Conservation (phyloP, 345 rosid genomes). For the Hibiscus syriacus region DNA sequence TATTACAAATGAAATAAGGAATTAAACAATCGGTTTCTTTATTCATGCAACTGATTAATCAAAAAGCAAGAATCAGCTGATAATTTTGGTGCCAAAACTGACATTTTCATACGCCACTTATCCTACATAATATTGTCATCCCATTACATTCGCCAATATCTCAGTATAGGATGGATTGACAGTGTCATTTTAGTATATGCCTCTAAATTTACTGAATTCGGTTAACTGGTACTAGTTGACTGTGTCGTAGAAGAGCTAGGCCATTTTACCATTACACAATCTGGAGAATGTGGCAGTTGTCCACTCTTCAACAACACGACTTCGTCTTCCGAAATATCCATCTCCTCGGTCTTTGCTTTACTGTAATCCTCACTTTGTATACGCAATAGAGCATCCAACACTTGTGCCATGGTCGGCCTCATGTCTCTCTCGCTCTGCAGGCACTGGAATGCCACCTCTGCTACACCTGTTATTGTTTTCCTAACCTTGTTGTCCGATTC, state of each 20-base stretch:
- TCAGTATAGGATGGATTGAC: neutral
- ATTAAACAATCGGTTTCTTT: neutral
- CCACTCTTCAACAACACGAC: slow-evolving; percentile 36
- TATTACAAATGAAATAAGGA: neutral
- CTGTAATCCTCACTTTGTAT: slow-evolving; percentile 28
- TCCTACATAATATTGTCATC: neutral
- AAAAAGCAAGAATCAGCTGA: slow-evolving; percentile 1
- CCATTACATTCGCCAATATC: neutral
- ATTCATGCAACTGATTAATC: neutral
- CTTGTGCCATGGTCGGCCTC: slow-evolving; percentile 68
- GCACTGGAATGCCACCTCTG: slow-evolving; percentile 81
- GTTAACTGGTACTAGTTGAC: slow-evolving; percentile 15
- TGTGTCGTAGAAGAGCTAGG: slow-evolving; percentile 31
- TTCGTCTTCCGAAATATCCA: slow-evolving; percentile 27
- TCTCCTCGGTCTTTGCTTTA: slow-evolving; percentile 14
- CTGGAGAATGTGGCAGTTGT: slow-evolving; percentile 31
- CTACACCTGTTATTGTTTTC: slow-evolving; percentile 51
- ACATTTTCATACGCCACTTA: neutral
- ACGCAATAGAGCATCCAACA: slow-evolving; percentile 33
- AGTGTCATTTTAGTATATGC: neutral
- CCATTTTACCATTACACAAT: slow-evolving; percentile 47
- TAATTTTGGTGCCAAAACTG: slow-evolving; percentile 3
- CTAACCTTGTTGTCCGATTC: slow-evolving; percentile 42
- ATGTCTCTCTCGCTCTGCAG: slow-evolving; percentile 57
- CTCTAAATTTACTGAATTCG: slow-evolving; percentile 7